Evolutionary conservation across 495 filamentous ascomycete genomes (phyloP), one percentile per base, ranked within the genome.

Genomic region (Xylaria nigripes): DNA sequence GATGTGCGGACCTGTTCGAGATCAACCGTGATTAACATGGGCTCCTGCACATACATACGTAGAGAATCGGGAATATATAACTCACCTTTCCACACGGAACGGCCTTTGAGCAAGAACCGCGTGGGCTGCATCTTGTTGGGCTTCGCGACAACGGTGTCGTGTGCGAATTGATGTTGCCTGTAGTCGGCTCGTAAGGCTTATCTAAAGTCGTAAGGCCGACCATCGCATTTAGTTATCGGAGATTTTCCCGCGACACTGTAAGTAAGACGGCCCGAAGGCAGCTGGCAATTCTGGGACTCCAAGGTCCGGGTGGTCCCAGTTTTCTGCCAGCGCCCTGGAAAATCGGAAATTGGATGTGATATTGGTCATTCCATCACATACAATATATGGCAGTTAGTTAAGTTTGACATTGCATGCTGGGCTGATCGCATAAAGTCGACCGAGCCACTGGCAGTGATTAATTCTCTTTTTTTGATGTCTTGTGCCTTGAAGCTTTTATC

Each of bases 1-100:
- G 60, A 88, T 85, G 61, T 86, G 77, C 22, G 85, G 84, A 9
- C 84, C 84, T 86, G 51, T 43, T 51, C 4, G 16, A 30, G 48
- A 49, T 57, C 30, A 27, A 7, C 41, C 0, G n/a, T 22, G 8
- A 32, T 22, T 6, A 25, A 22, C 21, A 29, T 22, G n/a, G 24
- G 25, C 21, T n/a, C n/a, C n/a, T n/a, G n/a, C n/a, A n/a, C n/a
- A n/a, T n/a, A n/a, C n/a, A 45, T 42, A 16, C 19, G 4, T 7
- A 15, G 6, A 27, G 32, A 7, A 21, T 7, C 4, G 43, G 47
- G 34, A 16, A 1, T 29, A 4, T 16, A 6, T 9, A 29, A n/a
- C 57, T 50, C 60, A 77, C 78, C 79, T 70, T 81, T 82, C 79
- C 79, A 81, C 51, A 81, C 72, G 18, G 78, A 81, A 53, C 79